Conservation (phyloP, 371 early-diverging fungal genomes). For the Globomyces sp. region DNA sequence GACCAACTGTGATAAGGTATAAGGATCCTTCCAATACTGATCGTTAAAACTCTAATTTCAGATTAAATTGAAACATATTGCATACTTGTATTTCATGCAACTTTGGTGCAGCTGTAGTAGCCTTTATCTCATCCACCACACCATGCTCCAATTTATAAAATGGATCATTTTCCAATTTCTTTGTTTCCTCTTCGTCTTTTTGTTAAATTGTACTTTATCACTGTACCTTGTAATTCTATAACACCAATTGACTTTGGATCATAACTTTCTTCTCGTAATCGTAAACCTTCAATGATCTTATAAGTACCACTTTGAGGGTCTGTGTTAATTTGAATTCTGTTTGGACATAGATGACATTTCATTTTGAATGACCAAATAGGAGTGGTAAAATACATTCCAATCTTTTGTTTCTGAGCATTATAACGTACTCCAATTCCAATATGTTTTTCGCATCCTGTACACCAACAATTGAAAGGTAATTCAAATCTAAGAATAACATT, state of each 20-base stretch:
- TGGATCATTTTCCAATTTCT: background rate
- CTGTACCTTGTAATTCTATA: background rate
- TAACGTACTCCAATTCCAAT: no score
- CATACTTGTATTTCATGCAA: no score
- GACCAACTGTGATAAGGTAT: background rate
- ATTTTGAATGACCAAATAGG: conserved; percentile 87
- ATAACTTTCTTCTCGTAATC: conserved; percentile 22
- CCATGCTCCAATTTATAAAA: conserved; percentile 4
- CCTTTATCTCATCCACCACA: no score
- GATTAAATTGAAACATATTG: no score
- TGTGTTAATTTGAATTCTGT: conserved; percentile 90
- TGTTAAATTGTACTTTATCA: no score
- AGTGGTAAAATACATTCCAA: conserved; percentile 43
- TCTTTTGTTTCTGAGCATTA: no score
- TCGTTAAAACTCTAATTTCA: no score
- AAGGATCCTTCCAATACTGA: no score
- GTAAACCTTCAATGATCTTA: conserved; percentile 72
- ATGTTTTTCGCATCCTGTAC: no score
- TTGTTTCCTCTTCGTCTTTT: background rate
- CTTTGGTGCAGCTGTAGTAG: no score
- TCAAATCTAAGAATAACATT: no score
- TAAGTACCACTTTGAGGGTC: conserved; percentile 92
- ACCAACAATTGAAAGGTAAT: no score
- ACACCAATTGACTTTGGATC: background rate
- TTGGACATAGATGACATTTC: conserved; percentile 85